These are phyloP conservation scores for Cladophialophora immunda DNA, from an alignment of 2,329 filamentous ascomycete genomes.

Conservation along the genomic window DNA sequence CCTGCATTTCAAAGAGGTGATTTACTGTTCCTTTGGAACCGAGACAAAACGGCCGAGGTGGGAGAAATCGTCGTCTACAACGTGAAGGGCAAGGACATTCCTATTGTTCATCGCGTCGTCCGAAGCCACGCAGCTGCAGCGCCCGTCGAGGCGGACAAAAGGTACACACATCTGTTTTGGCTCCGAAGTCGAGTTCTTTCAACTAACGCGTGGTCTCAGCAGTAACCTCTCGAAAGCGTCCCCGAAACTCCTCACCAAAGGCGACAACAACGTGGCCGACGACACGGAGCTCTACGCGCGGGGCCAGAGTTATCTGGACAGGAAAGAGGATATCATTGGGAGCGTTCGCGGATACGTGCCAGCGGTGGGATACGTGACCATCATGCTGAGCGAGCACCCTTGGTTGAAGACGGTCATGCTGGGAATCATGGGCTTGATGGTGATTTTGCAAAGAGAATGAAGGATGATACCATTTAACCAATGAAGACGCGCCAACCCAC, in stretches of 20 bases:
- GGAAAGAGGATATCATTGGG: constrained; percentile 86
- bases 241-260: constrained; percentile 85
- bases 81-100: constrained; percentile 91
- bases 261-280: constrained; percentile 94
- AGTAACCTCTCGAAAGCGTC: constrained; percentile 26
- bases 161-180: constrained; percentile 39
- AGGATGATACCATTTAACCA: constrained; percentile 10
- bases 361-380: constrained; percentile 96
- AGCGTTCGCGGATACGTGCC: constrained; percentile 92
- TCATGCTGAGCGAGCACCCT: constrained; percentile 91
- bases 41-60: constrained; percentile 68
- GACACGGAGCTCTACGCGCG: constrained; percentile 90
- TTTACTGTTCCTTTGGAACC: constrained; percentile 70
- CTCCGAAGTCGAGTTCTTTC: not conserved
- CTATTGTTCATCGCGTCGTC: constrained; percentile 93
- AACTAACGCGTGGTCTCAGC: constrained; percentile 16
- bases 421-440: constrained; percentile 92
- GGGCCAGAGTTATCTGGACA: constrained; percentile 85
- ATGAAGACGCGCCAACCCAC: not conserved
- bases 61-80: constrained; percentile 83
- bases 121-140: constrained; percentile 65
- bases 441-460: constrained; percentile 89
- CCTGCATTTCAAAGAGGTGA: constrained; percentile 73
- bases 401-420: constrained; percentile 97
- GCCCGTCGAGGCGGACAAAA: constrained; percentile 45